phyloP scores from a whole-genome alignment of 495 filamentous ascomycete species.

The Daldinia grandis region DNA sequence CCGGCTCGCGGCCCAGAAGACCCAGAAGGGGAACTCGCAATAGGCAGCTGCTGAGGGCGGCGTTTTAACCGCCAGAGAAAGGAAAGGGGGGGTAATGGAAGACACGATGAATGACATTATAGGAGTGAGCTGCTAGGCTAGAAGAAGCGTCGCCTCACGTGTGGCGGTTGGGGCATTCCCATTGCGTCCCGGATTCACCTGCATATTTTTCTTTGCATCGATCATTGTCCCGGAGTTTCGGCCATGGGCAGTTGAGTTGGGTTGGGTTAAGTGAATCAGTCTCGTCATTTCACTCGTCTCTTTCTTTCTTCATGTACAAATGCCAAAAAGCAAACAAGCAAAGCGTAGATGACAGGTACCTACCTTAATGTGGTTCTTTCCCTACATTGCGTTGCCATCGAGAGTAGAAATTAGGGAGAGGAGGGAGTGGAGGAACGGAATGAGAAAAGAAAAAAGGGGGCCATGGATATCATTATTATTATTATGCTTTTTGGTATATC shows the following conservation, averaged over 20 bases:
- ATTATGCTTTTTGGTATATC: no score
- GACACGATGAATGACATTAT: neutral
- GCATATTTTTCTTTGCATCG: conserved; percentile 26
- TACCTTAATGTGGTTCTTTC: neutral
- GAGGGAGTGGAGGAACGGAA: neutral
- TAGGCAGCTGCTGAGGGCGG: neutral
- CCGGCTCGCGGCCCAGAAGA: conserved; percentile 66
- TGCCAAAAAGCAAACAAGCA: neutral
- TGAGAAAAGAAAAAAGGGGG: neutral
- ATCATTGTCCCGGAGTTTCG: conserved; percentile 34
- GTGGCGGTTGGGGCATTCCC: conserved; percentile 1
- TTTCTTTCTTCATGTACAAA: conserved; percentile 35
- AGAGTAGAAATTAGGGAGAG: neutral
- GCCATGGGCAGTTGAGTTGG: neutral
- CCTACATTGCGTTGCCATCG: neutral
- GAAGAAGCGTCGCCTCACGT: neutral
- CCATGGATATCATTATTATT: neutral
- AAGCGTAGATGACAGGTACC: neutral
- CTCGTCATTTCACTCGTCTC: conserved; percentile 8
- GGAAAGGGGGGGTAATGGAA: neutral
- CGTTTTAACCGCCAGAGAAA: neutral
- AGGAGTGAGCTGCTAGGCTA: neutral
- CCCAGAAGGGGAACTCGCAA: conserved; percentile 42
- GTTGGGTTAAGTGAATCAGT: conserved; percentile 3
- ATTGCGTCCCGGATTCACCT: conserved; percentile 9